phyloP scores from a whole-genome alignment of 2,329 filamentous ascomycete genomes.

The Venturia aucupariae region DNA sequence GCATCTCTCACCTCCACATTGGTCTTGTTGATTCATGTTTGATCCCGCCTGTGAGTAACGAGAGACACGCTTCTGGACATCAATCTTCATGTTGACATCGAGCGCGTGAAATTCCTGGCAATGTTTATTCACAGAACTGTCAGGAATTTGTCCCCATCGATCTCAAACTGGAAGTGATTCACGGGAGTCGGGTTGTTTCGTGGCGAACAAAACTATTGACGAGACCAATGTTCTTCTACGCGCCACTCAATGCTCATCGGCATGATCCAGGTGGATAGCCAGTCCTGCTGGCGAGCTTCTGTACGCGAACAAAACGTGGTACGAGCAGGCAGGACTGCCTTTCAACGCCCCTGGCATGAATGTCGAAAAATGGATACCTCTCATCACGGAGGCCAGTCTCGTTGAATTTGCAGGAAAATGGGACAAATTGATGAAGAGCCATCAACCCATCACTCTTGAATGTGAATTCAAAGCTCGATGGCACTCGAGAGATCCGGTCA shows the following conservation, averaged over 20 bases:
- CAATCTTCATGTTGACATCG: too few relatives aligned
- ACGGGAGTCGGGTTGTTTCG: too few relatives aligned
- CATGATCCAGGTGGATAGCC: neutral
- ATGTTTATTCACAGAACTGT: too few relatives aligned
- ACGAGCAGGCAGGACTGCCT: conserved; percentile 22
- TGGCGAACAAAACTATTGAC: too few relatives aligned
- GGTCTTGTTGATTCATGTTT: neutral
- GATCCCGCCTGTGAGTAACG: too few relatives aligned
- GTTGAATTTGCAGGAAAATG: conserved; percentile 30
- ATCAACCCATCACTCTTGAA: conserved; percentile 32
- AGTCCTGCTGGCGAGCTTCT: conserved; percentile 1
- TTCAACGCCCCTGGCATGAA: conserved; percentile 28
- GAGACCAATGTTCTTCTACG: too few relatives aligned
- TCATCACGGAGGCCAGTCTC: conserved; percentile 30
- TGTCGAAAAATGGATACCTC: conserved; percentile 36
- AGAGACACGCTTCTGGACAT: too few relatives aligned
- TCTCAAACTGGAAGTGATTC: too few relatives aligned
- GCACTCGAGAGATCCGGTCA: conserved; percentile 21
- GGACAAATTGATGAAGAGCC: conserved; percentile 27
- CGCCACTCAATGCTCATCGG: neutral
- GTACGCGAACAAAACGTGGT: conserved; percentile 7
- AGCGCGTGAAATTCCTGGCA: too few relatives aligned
- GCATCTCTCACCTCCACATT: conserved; percentile 13
- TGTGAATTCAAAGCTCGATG: conserved; percentile 29
- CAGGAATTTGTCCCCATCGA: too few relatives aligned